Percentiles rank a stretch among this genome's conserved stretches.
phyloP scores from a whole-genome alignment of 352 stramenopile species.

The Globisporangium lucens region DNA sequence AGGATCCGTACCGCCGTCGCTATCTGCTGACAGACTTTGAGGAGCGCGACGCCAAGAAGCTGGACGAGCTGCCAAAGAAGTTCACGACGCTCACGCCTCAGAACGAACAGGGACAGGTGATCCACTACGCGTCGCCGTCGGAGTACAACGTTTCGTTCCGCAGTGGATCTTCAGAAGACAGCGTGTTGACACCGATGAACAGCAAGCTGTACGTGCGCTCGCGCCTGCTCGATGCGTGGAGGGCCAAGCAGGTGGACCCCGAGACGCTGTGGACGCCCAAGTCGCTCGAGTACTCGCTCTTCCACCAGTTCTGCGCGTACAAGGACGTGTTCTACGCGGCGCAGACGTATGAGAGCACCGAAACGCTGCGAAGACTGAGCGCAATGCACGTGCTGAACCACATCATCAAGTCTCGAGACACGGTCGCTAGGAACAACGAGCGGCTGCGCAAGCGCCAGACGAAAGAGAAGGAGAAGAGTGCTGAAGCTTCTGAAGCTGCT shows the following conservation, averaged over 20 bases:
- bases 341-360: conserved; percentile 59
- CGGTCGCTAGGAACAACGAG: conserved; percentile 66
- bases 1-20: conserved; percentile 63
- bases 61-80: conserved; percentile 36
- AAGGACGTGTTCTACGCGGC: conserved; percentile 68
- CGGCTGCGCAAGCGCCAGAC: conserved; percentile 48
- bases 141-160: conserved; percentile 51
- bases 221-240: conserved; percentile 51
- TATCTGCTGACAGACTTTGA: conserved; percentile 54
- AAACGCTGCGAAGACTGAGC: conserved; percentile 46
- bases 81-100: conserved; percentile 27
- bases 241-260: conserved; percentile 29
- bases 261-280: conserved; percentile 28
- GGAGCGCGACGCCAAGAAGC: conserved; percentile 39
- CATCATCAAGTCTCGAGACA: conserved; percentile 72
- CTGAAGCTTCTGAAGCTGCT: background rate
- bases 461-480: conserved; percentile 8
- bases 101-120: conserved; percentile 15
- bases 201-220: conserved; percentile 41
- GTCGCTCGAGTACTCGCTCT: conserved; percentile 51
- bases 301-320: conserved; percentile 51
- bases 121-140: conserved; percentile 21
- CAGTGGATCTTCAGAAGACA: conserved; percentile 23
- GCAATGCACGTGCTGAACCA: conserved; percentile 83
- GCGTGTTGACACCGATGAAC: conserved; percentile 20